Evolutionary conservation across 345 rosid genomes (phyloP).

Genomic region (Pugionium cornutum): DNA sequence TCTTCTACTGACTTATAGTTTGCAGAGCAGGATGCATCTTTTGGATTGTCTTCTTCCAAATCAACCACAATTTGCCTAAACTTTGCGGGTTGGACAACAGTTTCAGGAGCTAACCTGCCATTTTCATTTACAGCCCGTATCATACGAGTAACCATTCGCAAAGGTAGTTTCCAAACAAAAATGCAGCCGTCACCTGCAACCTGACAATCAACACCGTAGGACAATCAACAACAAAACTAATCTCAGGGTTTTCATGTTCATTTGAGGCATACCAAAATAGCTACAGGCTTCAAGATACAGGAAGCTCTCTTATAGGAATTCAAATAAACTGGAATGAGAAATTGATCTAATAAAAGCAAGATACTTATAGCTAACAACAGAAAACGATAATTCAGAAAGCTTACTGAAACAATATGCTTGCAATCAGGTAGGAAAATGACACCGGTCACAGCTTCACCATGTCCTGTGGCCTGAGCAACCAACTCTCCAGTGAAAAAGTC

Average conservation of each 20-base stretch:
- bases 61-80: conserved; percentile 42
- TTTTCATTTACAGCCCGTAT: conserved; percentile 50
- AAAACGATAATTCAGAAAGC: conserved; percentile 38
- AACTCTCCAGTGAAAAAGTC: conserved; percentile 66
- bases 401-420: conserved; percentile 80
- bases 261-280: conserved; percentile 22
- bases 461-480: conserved; percentile 71
- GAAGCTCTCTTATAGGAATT: conserved; percentile 1
- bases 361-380: conserved; percentile 1
- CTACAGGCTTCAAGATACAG: neutral
- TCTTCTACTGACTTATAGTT: conserved; percentile 39
- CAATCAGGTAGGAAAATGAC: conserved; percentile 81
- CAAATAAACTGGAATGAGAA: conserved; percentile 1
- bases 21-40: conserved; percentile 31
- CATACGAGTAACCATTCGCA: conserved; percentile 56
- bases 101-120: conserved; percentile 47
- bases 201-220: conserved; percentile 44
- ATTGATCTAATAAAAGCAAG: conserved; percentile 7
- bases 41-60: conserved; percentile 47
- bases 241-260: neutral
- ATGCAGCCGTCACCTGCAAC: conserved; percentile 80
- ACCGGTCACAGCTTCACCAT: conserved; percentile 77
- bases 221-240: neutral
- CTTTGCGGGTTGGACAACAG: conserved; percentile 39
- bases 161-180: conserved; percentile 74